A percentile compares a stretch with the other conserved stretches of the same genome.
Evolutionary conservation across 2,329 filamentous ascomycete species (phyloP).

Genomic region (Ophiocordyceps australis): DNA sequence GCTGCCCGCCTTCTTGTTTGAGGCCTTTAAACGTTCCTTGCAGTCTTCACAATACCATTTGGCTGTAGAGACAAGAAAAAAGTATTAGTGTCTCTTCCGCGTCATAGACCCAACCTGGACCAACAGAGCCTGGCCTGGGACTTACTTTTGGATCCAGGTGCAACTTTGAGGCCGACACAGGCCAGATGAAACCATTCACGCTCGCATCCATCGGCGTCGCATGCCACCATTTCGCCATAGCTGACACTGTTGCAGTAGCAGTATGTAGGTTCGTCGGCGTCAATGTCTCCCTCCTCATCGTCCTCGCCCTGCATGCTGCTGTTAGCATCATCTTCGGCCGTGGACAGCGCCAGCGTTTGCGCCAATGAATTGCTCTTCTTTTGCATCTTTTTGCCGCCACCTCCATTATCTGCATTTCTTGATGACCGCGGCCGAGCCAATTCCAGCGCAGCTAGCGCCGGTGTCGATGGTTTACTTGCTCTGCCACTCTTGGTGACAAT

Average conservation of each 20-base stretch:
- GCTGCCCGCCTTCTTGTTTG: slow-evolving; percentile 30
- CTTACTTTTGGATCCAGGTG: slow-evolving; percentile 60
- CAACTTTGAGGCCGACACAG: slow-evolving; percentile 62
- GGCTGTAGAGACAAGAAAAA: slow-evolving; percentile 25
- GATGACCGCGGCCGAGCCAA: slow-evolving; percentile 33
- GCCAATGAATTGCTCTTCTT: slow-evolving; percentile 34
- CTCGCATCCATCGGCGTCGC: slow-evolving; percentile 54
- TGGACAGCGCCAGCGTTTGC: slow-evolving; percentile 15
- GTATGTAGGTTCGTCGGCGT: slow-evolving; percentile 55
- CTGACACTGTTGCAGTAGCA: slow-evolving; percentile 68
- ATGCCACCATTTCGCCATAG: slow-evolving; percentile 74
- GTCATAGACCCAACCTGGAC: too few relatives aligned
- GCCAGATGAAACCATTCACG: slow-evolving; percentile 73
- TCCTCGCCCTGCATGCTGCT: slow-evolving; percentile 17
- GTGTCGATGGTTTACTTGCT: slow-evolving; percentile 49
- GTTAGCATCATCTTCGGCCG: slow-evolving; percentile 18
- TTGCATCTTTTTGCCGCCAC: slow-evolving; percentile 36
- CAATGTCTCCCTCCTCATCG: slow-evolving; percentile 37
- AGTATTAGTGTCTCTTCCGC: background rate
- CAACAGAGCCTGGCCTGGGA: slow-evolving; percentile 5
- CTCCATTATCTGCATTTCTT: slow-evolving; percentile 21
- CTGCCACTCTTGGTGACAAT: slow-evolving; percentile 45
- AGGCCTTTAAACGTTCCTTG: slow-evolving; percentile 43
- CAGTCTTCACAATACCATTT: slow-evolving; percentile 77
- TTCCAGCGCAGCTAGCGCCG: slow-evolving; percentile 41